These are phyloP conservation scores for Colletotrichum liaoningense DNA, from an alignment of 2,329 filamentous ascomycete species.

Conservation along the genomic window DNA sequence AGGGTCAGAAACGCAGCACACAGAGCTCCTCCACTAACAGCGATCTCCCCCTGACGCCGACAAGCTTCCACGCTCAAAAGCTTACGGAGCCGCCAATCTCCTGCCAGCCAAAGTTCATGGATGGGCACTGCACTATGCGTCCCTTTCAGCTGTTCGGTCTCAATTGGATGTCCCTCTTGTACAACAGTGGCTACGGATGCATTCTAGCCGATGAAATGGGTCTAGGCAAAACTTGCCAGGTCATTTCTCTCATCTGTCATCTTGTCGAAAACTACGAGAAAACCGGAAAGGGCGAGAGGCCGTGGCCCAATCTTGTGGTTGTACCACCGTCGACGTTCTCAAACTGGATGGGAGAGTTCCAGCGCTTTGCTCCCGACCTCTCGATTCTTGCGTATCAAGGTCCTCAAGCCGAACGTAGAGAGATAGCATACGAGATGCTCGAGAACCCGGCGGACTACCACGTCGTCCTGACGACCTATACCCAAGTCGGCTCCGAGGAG, in stretches of 20 bases:
- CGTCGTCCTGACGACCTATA: conserved; percentile 70
- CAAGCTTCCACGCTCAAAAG: conserved; percentile 48
- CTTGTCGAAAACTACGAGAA: conserved; percentile 73
- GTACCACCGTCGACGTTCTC: conserved; percentile 94
- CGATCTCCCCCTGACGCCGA: conserved; percentile 56
- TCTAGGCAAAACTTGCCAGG: conserved; percentile 94
- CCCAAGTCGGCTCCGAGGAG: conserved; percentile 65
- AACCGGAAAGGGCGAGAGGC: conserved; percentile 47
- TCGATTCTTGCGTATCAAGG: conserved; percentile 79
- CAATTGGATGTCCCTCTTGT: conserved; percentile 92
- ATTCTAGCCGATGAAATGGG: conserved; percentile 99
- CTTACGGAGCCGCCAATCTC: conserved; percentile 57
- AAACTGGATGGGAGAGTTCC: conserved; percentile 94
- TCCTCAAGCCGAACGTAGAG: conserved; percentile 72
- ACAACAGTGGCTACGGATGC: conserved; percentile 81
- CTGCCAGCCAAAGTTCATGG: conserved; percentile 82
- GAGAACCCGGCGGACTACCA: conserved; percentile 74
- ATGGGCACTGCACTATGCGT: conserved; percentile 81
- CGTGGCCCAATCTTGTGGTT: conserved; percentile 84
- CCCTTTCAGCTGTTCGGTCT: conserved; percentile 94
- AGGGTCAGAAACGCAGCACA: conserved; percentile 52
- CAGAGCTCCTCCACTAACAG: conserved; percentile 42
- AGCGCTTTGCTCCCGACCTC: conserved; percentile 83
- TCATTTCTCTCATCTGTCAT: conserved; percentile 91
- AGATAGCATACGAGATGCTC: conserved; percentile 74